Conservation (phyloP, 345 rosid species). For the Mercurialis annua region DNA sequence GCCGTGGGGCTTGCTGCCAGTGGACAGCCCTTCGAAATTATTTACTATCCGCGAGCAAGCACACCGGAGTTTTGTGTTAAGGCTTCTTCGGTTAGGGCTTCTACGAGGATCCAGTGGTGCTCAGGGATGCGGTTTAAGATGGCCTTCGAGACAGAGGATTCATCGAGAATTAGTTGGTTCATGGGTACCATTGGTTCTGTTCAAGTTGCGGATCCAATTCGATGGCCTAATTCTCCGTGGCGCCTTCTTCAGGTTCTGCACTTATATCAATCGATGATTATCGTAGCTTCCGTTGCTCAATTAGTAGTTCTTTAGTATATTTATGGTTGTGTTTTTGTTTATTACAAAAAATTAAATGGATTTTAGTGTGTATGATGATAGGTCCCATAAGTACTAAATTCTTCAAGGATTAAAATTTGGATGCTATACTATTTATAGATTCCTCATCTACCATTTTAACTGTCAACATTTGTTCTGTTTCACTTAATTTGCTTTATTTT, state of each 20-base stretch:
- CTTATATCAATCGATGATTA: not conserved
- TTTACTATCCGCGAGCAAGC: slow-evolving; percentile 27
- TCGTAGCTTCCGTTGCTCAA: not conserved
- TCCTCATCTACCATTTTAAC: not conserved
- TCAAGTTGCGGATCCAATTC: slow-evolving; percentile 63
- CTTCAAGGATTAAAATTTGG: not conserved
- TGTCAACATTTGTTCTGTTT: not conserved
- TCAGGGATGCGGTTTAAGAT: slow-evolving; percentile 33
- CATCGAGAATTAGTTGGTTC: slow-evolving; percentile 30
- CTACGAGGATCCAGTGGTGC: slow-evolving; percentile 28
- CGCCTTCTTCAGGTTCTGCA: slow-evolving; percentile 70
- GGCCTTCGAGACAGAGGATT: slow-evolving; percentile 33
- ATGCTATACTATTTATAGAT: not conserved
- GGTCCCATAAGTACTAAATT: slow-evolving; percentile 2
- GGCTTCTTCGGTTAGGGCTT: slow-evolving; percentile 20
- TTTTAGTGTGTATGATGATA: not conserved
- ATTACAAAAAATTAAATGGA: not conserved
- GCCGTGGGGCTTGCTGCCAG: slow-evolving; percentile 22
- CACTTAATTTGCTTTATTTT: not conserved
- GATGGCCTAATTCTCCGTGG: slow-evolving; percentile 97
- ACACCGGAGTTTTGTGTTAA: slow-evolving; percentile 30
- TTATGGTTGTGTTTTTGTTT: not conserved
- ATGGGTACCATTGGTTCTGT: slow-evolving; percentile 28
- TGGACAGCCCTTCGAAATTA: slow-evolving; percentile 24
- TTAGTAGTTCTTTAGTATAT: not conserved